Percentiles rank a stretch among this genome's conserved stretches.
Evolutionary conservation across 345 rosid genomes (phyloP).

Genomic region (Trapa bicornis): DNA sequence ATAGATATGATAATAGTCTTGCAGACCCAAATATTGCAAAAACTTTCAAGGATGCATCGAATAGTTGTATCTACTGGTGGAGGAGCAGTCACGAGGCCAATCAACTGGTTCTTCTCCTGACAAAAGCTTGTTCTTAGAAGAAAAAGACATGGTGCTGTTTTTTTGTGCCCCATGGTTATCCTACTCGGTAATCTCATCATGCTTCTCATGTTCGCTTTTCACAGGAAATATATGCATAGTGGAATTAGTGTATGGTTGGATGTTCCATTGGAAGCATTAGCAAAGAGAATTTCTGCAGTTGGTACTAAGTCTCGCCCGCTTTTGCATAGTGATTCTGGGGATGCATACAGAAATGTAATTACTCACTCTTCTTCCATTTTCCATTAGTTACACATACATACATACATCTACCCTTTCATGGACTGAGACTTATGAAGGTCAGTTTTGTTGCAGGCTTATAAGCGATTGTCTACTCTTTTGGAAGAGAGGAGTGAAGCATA

Average conservation of each 20-base stretch:
- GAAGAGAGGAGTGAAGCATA: slow-evolving; percentile 66
- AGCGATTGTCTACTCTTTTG: slow-evolving; percentile 51
- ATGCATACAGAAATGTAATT: slow-evolving; percentile 61
- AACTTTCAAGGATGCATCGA: slow-evolving; percentile 43
- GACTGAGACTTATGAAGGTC: background rate
- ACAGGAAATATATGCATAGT: slow-evolving; percentile 67
- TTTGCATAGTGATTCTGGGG: slow-evolving; percentile 62
- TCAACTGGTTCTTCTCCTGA: slow-evolving; percentile 49
- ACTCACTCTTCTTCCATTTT: background rate
- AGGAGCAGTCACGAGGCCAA: slow-evolving; percentile 71
- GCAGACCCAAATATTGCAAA: slow-evolving; percentile 54
- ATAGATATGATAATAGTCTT: background rate
- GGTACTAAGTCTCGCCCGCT: slow-evolving; percentile 87
- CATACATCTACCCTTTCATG: background rate
- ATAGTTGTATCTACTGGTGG: slow-evolving; percentile 96
- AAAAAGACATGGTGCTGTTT: background rate
- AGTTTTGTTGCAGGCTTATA: slow-evolving; percentile 38
- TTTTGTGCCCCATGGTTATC: background rate
- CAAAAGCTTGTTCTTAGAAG: background rate
- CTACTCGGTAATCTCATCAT: background rate
- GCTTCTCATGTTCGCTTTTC: background rate
- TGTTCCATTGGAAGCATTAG: slow-evolving; percentile 91
- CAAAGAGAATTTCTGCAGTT: slow-evolving; percentile 80
- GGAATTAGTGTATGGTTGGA: slow-evolving; percentile 91
- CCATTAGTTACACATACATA: background rate